A percentile compares a stretch with the other conserved stretches of the same genome.
These are phyloP conservation scores for Citrus glauca DNA, from an alignment of 345 rosid genomes.

Conservation along the genomic window DNA sequence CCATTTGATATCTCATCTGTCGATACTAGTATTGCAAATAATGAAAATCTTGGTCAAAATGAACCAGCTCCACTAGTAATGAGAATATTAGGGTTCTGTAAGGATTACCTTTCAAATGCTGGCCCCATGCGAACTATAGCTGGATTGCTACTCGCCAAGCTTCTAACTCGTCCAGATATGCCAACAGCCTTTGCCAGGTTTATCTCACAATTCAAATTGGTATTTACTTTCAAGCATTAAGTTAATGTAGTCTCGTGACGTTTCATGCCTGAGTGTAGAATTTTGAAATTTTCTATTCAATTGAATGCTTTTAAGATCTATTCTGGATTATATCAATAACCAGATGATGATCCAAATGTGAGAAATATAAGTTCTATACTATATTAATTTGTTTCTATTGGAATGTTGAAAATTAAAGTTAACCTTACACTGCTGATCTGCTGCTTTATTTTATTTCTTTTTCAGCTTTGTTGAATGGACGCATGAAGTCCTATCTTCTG, in stretches of 20 bases:
- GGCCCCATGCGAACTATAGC: constrained; percentile 95
- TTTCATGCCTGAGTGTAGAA: not conserved
- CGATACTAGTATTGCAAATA: constrained; percentile 64
- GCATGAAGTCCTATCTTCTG: constrained; percentile 66
- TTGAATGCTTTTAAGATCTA: not conserved
- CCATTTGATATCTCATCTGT: constrained; percentile 94
- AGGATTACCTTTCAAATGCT: constrained; percentile 81
- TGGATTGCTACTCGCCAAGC: constrained; percentile 80
- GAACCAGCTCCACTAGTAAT: constrained; percentile 71
- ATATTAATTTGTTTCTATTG: not conserved
- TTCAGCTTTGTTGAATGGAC: constrained; percentile 85
- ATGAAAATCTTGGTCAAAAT: constrained; percentile 30
- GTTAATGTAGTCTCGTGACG: not conserved
- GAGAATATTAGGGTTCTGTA: constrained; percentile 69
- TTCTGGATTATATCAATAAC: constrained; percentile 1
- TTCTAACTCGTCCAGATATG: constrained; percentile 94
- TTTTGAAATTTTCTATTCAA: not conserved
- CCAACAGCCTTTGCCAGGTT: constrained; percentile 74
- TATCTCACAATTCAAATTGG: not conserved
- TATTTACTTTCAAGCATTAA: not conserved
- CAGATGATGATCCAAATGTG: not conserved
- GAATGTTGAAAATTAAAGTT: not conserved
- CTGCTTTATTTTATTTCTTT: constrained; percentile 15
- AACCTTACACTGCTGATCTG: not conserved
- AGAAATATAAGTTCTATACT: not conserved